Evolutionary conservation across 768 basidiomycete genomes (phyloP).

Genomic region (Phanerochaete sordida): DNA sequence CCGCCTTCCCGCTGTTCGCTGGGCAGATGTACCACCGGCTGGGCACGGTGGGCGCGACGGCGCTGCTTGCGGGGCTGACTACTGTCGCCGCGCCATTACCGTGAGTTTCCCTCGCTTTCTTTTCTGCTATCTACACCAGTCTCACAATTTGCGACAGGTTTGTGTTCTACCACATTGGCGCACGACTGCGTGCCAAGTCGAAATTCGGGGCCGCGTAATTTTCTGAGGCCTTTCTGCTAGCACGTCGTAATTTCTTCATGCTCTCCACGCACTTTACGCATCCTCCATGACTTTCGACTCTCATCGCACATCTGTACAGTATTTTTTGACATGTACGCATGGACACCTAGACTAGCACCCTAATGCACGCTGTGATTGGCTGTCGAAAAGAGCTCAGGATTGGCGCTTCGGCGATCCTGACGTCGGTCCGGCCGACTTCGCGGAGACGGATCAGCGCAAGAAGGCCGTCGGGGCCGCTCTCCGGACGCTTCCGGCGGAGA

Average conservation of each 20-base stretch:
- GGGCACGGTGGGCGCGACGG: slow-evolving; percentile 36
- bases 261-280: no score
- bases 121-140: background rate
- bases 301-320: no score
- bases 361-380: slow-evolving; percentile 22
- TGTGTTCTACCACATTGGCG: slow-evolving; percentile 46
- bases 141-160: slow-evolving; percentile 29
- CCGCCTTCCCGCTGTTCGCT: slow-evolving; percentile 39
- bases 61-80: slow-evolving; percentile 38
- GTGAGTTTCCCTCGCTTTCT: slow-evolving; percentile 13
- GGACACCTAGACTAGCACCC: no score
- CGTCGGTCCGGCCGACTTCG: background rate
- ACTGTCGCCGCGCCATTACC: slow-evolving; percentile 35
- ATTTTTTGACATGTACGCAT: no score
- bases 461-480: slow-evolving; percentile 1
- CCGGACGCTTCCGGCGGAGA: background rate
- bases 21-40: slow-evolving; percentile 37
- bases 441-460: background rate
- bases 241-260: no score
- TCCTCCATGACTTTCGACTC: no score
- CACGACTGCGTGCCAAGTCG: slow-evolving; percentile 39
- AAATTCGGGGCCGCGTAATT: background rate
- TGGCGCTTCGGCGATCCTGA: background rate
- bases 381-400: no score
- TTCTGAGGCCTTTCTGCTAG: no score